Evolutionary conservation across 805 yeast species (phyloP), one percentile per base, ranked within the genome.

Genomic region (Starmerella scarabaei): DNA sequence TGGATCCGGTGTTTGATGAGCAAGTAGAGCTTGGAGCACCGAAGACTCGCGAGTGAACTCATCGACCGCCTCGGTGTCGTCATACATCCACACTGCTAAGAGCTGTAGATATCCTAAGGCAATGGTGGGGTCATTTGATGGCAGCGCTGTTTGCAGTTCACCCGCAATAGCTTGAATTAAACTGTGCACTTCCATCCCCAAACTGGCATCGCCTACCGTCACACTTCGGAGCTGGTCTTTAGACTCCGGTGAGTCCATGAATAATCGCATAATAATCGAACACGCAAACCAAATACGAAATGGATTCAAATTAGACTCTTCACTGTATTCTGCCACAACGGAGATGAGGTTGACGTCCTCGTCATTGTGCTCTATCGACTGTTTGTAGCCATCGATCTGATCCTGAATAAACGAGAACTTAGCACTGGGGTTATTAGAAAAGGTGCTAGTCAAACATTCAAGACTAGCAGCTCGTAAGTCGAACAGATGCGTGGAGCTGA

Each of bases 221-320:
- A 82, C 64, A 0, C 56, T 53, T 34, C 72, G 58, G 7, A 52
- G 42, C 30, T 41, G 45, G 24, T 55, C 57, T 24, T 53, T 50
- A 20, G 48, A 37, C 21, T 48, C 51, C 3, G 41, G 34, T n/a
- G 48, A 51, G 18, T 52, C 58, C 40, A 71, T 72, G 45, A 85
- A 69, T 2, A 85, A 55, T 40, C 71, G 72, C 32, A 80, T 64
- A 18, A 88, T 55, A 3, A 83, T 63, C 3, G 75, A 69, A 2
- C 80, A 64, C 0, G 94, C 74, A 60, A 88, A 86, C 91, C 94
- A 91, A 1, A 75, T 60, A 52, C 76, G 74, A 55, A 85, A 91
- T 0, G 99, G 96, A 49, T 91, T 88, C 26, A 86, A 60, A 39
- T 76, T 72, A 35, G 68, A 57, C 17, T 75, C 79, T 3, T 76